These are phyloP conservation scores for Penicillium sp. DNA, from an alignment of 2,329 filamentous ascomycete genomes.

Conservation along the genomic window DNA sequence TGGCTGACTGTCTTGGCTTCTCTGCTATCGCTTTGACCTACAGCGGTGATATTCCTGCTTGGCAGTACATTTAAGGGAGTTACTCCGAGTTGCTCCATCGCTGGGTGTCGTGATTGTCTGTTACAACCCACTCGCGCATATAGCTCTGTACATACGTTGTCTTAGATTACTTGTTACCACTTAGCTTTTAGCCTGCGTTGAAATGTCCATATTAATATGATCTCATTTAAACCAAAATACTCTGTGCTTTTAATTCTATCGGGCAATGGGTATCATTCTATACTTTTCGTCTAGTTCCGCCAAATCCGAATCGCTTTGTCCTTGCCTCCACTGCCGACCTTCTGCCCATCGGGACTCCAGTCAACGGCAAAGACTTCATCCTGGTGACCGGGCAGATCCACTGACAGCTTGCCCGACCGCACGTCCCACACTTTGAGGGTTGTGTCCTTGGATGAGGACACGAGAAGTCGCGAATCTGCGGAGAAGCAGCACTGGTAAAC, in stretches of 20 bases:
- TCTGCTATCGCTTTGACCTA: slow-evolving; percentile 35
- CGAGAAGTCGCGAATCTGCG: slow-evolving; percentile 84
- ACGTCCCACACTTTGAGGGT: slow-evolving; percentile 96
- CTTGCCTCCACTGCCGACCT: slow-evolving; percentile 87
- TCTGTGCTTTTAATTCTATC: neutral
- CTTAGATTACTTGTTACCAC: neutral
- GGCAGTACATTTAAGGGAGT: slow-evolving; percentile 41
- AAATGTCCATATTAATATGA: neutral
- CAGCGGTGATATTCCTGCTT: slow-evolving; percentile 32
- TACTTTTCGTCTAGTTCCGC: slow-evolving; percentile 52
- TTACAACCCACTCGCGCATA: neutral
- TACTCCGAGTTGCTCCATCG: neutral
- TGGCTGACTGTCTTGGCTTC: slow-evolving; percentile 42
- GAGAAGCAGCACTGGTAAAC: slow-evolving; percentile 94
- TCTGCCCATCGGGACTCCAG: slow-evolving; percentile 88
- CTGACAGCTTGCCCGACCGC: slow-evolving; percentile 74
- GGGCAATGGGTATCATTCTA: slow-evolving; percentile 24
- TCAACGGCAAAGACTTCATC: slow-evolving; percentile 94
- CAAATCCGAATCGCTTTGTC: slow-evolving; percentile 75
- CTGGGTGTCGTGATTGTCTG: neutral
- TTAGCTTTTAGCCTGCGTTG: neutral
- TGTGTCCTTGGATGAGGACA: slow-evolving; percentile 86
- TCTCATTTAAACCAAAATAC: neutral
- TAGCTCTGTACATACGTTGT: neutral
- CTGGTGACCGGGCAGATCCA: slow-evolving; percentile 84